Conservation (phyloP, 2,329 filamentous ascomycete genomes). For the Trichothecium sympodiale region DNA sequence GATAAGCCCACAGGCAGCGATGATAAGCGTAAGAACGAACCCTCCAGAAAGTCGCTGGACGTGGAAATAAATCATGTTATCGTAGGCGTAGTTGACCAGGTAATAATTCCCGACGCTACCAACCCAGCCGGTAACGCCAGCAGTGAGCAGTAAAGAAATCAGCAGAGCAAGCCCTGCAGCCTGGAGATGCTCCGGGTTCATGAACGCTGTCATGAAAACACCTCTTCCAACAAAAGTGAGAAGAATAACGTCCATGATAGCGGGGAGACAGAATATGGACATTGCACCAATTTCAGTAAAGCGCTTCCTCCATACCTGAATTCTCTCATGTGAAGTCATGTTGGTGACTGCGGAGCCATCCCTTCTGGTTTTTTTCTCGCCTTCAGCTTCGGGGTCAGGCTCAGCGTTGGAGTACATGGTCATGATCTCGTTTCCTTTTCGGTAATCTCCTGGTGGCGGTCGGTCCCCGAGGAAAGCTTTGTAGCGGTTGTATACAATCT, state of each 20-base stretch:
- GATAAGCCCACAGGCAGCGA: conserved; percentile 34
- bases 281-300: conserved; percentile 42
- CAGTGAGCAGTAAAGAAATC: conserved; percentile 46
- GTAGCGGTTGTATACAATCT: conserved; percentile 23
- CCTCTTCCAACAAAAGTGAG: conserved; percentile 48
- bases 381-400: neutral
- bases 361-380: no score
- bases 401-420: conserved; percentile 21
- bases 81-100: conserved; percentile 27
- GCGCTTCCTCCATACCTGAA: conserved; percentile 12
- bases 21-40: conserved; percentile 26
- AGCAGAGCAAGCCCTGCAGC: conserved; percentile 45
- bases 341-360: conserved; percentile 1
- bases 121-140: conserved; percentile 52
- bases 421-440: conserved; percentile 18
- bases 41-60: conserved; percentile 34
- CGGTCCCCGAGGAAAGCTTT: conserved; percentile 14
- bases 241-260: conserved; percentile 48
- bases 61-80: conserved; percentile 30
- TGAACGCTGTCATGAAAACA: conserved; percentile 47
- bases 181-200: conserved; percentile 38
- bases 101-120: conserved; percentile 53
- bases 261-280: conserved; percentile 51
- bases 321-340: conserved; percentile 6
- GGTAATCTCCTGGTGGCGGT: conserved; percentile 13